These are phyloP conservation scores for Metschnikowia drakensbergensis DNA, from an alignment of 805 yeast species.

Conservation along the genomic window DNA sequence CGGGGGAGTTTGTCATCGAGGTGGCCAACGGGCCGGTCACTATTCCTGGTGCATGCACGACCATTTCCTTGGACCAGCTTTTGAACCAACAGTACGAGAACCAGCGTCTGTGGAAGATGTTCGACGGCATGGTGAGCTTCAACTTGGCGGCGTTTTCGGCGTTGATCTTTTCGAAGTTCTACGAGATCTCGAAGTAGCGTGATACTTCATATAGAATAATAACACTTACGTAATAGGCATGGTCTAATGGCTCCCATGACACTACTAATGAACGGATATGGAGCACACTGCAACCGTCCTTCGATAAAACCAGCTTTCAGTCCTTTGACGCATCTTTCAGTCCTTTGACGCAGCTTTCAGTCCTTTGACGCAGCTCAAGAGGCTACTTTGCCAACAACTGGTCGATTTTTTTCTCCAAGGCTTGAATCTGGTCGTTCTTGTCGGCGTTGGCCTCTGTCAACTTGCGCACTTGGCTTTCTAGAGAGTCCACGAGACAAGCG, in stretches of 20 bases:
- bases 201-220: not conserved
- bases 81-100: slow-evolving; percentile 72
- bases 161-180: slow-evolving; percentile 72
- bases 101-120: slow-evolving; percentile 48
- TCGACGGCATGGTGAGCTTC: slow-evolving; percentile 65
- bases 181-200: slow-evolving; percentile 41
- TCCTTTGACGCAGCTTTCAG: too few relatives aligned
- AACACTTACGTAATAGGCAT: too few relatives aligned
- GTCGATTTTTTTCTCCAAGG: slow-evolving; percentile 61
- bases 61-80: slow-evolving; percentile 66
- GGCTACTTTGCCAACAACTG: slow-evolving; percentile 25
- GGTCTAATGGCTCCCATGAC: too few relatives aligned
- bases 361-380: too few relatives aligned
- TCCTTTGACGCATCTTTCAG: too few relatives aligned
- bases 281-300: too few relatives aligned
- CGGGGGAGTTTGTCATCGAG: slow-evolving; percentile 70
- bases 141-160: slow-evolving; percentile 65
- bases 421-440: slow-evolving; percentile 58
- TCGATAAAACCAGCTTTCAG: too few relatives aligned
- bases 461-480: slow-evolving; percentile 53
- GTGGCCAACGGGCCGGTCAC: slow-evolving; percentile 70
- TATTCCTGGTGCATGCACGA: slow-evolving; percentile 53
- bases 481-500: slow-evolving; percentile 50
- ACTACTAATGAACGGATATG: too few relatives aligned
- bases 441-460: slow-evolving; percentile 53